A percentile compares a stretch with the other conserved stretches of the same genome.
phyloP scores from a whole-genome alignment of 768 basidiomycete genomes.

The Naganishia friedmannii region DNA sequence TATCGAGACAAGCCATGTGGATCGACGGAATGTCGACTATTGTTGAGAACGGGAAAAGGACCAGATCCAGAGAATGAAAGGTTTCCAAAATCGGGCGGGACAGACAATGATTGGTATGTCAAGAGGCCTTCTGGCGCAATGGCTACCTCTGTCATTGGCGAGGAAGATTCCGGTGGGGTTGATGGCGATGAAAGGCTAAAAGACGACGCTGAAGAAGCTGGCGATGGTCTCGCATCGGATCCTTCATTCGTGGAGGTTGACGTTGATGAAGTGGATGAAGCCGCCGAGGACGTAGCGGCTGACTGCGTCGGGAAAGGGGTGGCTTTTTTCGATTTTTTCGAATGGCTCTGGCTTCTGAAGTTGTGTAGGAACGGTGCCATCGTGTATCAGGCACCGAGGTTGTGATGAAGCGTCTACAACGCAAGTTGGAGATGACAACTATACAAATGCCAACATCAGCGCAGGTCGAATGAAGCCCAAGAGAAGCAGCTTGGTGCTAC shows the following conservation, averaged over 20 bases:
- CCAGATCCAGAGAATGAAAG: background rate
- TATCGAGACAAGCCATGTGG: slow-evolving; percentile 20
- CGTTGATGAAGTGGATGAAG: slow-evolving; percentile 1
- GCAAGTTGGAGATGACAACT: background rate
- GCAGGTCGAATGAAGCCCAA: background rate
- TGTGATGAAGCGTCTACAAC: background rate
- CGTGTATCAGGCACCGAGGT: background rate
- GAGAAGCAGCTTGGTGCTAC: background rate
- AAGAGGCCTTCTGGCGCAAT: background rate
- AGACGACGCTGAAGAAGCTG: background rate
- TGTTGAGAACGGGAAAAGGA: slow-evolving; percentile 4
- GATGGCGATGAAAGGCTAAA: background rate
- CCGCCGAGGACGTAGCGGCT: background rate
- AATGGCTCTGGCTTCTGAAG: slow-evolving; percentile 4
- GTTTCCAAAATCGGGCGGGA: background rate
- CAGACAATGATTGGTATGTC: background rate
- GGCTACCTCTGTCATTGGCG: background rate
- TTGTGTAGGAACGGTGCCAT: slow-evolving; percentile 11
- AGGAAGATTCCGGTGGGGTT: background rate
- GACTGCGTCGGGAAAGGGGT: background rate
- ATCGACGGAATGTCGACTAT: slow-evolving; percentile 15
- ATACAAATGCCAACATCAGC: background rate
- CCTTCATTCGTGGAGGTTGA: background rate
- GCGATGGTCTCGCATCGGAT: slow-evolving; percentile 5
- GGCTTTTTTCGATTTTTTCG: background rate